A percentile compares a stretch with the other conserved stretches of the same genome.
These are phyloP conservation scores for Phyllosticta capitalensis DNA, from an alignment of 2,329 filamentous ascomycete genomes.

Conservation along the genomic window DNA sequence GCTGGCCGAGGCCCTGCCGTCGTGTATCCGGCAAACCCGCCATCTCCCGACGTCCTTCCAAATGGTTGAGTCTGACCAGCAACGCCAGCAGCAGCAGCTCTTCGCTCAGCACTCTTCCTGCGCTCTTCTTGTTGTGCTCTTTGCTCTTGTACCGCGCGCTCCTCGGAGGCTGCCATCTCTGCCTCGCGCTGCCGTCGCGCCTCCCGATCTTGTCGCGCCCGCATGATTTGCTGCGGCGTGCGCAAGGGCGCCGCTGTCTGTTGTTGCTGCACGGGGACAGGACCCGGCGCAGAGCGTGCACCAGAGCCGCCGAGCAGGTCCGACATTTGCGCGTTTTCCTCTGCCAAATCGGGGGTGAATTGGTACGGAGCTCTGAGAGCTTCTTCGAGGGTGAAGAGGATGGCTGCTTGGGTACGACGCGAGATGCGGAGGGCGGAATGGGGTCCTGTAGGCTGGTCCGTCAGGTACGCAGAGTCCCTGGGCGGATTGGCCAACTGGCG, in stretches of 20 bases:
- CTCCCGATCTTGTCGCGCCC: constrained; percentile 70
- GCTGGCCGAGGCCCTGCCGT: neutral
- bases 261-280: constrained; percentile 43
- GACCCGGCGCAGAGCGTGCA: constrained; percentile 41
- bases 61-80: constrained; percentile 25
- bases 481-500: constrained; percentile 20
- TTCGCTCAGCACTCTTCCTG: constrained; percentile 48
- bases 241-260: constrained; percentile 53
- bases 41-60: constrained; percentile 4
- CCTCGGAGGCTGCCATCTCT: constrained; percentile 42
- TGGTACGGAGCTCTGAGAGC: constrained; percentile 71
- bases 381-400: constrained; percentile 87
- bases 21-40: neutral
- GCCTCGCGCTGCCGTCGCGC: constrained; percentile 58
- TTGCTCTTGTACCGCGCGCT: constrained; percentile 37
- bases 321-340: constrained; percentile 89
- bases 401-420: constrained; percentile 74
- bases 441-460: constrained; percentile 27
- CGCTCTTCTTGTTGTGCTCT: constrained; percentile 45
- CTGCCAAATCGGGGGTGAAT: constrained; percentile 74
- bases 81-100: constrained; percentile 46
- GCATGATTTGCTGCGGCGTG: constrained; percentile 86
- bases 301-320: constrained; percentile 60
- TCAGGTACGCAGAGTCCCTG: constrained; percentile 22
- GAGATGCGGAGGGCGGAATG: constrained; percentile 62